Evolutionary conservation across 1,284 basidiomycete species (phyloP), one percentile per base, ranked within the genome.

Genomic region (Mycocalia duriaeana): DNA sequence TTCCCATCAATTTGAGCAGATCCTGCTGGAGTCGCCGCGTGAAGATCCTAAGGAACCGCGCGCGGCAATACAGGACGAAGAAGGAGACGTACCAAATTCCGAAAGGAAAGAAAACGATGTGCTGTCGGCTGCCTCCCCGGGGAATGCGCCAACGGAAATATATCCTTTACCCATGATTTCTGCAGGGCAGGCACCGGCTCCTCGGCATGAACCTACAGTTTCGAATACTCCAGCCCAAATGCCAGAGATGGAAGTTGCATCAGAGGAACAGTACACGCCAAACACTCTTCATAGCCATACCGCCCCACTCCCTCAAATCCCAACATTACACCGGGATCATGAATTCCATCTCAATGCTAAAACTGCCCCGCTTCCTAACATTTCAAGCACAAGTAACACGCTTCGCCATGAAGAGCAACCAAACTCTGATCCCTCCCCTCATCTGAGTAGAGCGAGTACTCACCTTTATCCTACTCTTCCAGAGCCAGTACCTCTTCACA

Each of bases 401-500:
- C 24, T 19, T 14, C 13, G 37, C 31, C 41, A 56, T 48, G 31
- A 57, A 42, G 37, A 56, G 50, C 54, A 67, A 40, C 67, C 64
- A 19, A 52, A 69, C 26, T 63, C 62, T 24, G 61, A 68, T 47
- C n/a, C 45, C 20, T 46, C 51, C 24, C 5, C 42, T 11, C 37
- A 44, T n/a, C 44, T 48, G 3, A 4, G 41, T 22, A 65, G 62
- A 47, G 37, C 57, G 34, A 53, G 45, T 39, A 41, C 58, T 41
- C 22, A 70, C 43, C 53, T 56, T 24, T 79, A 85, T 54, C 78
- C 82, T 2, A 67, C 69, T 22, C 69, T 88, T 28, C 81, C 84
- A 23, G 81, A 76, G 2, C 84, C 84, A 2, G 75, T 81, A 40
- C 81, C 83, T 4, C 64, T 87, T 36, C 78, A 80, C 25, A 89